These are phyloP conservation scores for Tricholoma terreum DNA, from an alignment of 768 basidiomycete species.

Conservation along the genomic window DNA sequence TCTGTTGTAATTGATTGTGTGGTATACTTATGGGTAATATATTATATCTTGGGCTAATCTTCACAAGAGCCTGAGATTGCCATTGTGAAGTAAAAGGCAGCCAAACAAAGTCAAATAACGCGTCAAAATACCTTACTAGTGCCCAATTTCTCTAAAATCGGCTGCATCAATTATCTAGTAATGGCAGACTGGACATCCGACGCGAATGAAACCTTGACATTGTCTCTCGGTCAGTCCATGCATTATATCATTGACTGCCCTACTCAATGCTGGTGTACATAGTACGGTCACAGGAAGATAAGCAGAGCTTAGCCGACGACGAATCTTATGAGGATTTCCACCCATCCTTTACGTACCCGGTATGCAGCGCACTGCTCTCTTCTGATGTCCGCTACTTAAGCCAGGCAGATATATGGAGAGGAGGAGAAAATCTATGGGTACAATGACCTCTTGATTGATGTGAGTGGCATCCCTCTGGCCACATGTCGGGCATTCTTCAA, in stretches of 20 bases:
- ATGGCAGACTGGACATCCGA: conserved; percentile 75
- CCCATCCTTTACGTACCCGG: conserved; percentile 93
- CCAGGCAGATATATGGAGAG: conserved; percentile 82
- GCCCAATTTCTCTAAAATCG: neutral
- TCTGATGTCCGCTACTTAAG: neutral
- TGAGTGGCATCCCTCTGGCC: conserved; percentile 33
- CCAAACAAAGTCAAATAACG: conserved; percentile 18
- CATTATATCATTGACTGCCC: neutral
- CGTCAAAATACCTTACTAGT: conserved; percentile 11
- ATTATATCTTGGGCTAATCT: too few species aligned
- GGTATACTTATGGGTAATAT: neutral
- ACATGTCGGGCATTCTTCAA: neutral
- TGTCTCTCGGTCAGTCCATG: conserved; percentile 61
- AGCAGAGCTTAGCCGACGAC: conserved; percentile 48
- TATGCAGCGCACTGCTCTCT: conserved; percentile 32
- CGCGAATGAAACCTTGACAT: conserved; percentile 71
- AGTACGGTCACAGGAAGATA: conserved; percentile 75
- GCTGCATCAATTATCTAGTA: neutral
- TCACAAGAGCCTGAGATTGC: too few species aligned
- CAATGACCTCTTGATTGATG: conserved; percentile 77
- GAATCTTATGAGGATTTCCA: conserved; percentile 70
- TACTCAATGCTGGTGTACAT: neutral
- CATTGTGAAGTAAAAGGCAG: neutral
- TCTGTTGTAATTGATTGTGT: neutral
- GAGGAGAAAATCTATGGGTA: conserved; percentile 97